Evolutionary conservation across 2,329 filamentous ascomycete species (phyloP).

Genomic region (Helminthosporium solani): DNA sequence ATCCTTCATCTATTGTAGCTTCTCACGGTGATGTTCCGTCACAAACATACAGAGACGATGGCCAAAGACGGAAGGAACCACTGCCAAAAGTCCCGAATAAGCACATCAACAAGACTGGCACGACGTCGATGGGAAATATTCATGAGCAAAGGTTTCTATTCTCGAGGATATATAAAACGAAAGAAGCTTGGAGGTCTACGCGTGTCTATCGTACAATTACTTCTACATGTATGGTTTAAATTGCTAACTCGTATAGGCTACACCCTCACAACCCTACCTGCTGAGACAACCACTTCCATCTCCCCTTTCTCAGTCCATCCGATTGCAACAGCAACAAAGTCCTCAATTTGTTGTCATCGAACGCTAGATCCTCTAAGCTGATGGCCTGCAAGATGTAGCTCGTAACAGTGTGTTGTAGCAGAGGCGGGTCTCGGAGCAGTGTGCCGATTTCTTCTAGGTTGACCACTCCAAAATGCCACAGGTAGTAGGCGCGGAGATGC

Average conservation of each 20-base stretch:
- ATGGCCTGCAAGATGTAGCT: slow-evolving; percentile 36
- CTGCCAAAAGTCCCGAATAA: too few relatives aligned
- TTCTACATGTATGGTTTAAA: not conserved
- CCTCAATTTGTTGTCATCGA: slow-evolving; percentile 21
- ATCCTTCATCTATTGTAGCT: too few relatives aligned
- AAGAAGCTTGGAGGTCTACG: too few relatives aligned
- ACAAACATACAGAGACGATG: too few relatives aligned
- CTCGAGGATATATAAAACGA: too few relatives aligned
- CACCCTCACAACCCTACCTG: slow-evolving; percentile 15
- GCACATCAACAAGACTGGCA: too few relatives aligned
- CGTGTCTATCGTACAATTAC: too few relatives aligned
- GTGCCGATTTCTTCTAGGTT: slow-evolving; percentile 21
- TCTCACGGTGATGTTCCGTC: too few relatives aligned
- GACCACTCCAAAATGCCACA: slow-evolving; percentile 35
- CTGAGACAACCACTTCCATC: slow-evolving; percentile 27
- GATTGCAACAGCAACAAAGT: slow-evolving; percentile 24
- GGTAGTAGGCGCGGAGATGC: slow-evolving; percentile 36
- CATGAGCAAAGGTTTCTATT: too few relatives aligned
- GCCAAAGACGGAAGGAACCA: too few relatives aligned
- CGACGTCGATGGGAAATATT: too few relatives aligned
- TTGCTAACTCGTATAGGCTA: not conserved
- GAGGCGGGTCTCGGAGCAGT: slow-evolving; percentile 32
- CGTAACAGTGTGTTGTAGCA: slow-evolving; percentile 28
- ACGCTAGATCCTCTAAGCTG: slow-evolving; percentile 30
- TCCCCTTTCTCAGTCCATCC: slow-evolving; percentile 21